Evolutionary conservation across 352 stramenopile species (phyloP), one percentile per base, ranked within the genome.

Genomic region (Poterioochromonas sp.): DNA sequence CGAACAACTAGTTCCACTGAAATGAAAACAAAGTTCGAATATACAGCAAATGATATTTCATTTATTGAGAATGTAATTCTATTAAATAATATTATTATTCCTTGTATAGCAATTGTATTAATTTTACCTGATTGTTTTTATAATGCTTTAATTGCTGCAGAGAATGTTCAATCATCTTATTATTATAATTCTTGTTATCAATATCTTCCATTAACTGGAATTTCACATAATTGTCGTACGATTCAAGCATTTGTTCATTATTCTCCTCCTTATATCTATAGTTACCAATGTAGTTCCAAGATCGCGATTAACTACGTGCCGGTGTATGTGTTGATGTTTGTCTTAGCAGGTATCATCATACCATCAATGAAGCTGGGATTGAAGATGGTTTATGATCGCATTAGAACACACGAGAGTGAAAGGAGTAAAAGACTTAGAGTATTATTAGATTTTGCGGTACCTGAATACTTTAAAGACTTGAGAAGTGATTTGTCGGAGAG

Each of bases 111-210:
- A 2, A 47, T 47, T 71, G 11, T 3, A 5, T 35, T 71, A 5
- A 71, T 71, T 29, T 43, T 8, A 5, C 34, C 62, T 22, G 26
- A 47, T 71, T 71, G 62, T 29, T 71, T 71, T 47, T 43, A 71
- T 32, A 62, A 62, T 62, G 51, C 26, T 32, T 34, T 62, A 5
- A 32, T 62, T 22, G 8, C 51, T 32, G 51, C 51, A 32, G 8
- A 12, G 2, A 29, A 32, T 29, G 26, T 62, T 22, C 12, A 8
- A 32, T 8, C 8, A 8, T 32, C 51, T 12, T 62, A 62, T 32
- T 8, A 22, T 32, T 34, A 32, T 32, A 62, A 62, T 8, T 2
- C 12, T 32, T 62, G 51, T 62, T 8, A 5, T 8, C 26, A 34
- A 32, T 29, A 62, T 8, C 12, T 62, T 32, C 2, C 26, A 34